phyloP scores from a whole-genome alignment of 768 basidiomycete species.

The Phylloporus rhodoxanthus region DNA sequence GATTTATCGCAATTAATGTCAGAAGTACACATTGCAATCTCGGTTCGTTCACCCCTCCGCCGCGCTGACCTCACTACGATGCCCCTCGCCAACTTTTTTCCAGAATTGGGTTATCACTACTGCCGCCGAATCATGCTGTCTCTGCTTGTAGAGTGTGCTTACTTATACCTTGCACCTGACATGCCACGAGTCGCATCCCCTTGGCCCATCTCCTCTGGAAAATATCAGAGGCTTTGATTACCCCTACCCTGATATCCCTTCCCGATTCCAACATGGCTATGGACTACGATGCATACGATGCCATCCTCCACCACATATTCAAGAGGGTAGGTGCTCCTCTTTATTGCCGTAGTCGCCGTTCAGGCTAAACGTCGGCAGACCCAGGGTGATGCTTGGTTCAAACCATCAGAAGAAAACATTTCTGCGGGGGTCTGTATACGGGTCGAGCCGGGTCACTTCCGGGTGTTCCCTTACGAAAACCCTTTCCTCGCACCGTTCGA shows the following conservation, averaged over 20 bases:
- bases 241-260: not conserved
- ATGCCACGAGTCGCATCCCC: slow-evolving; percentile 1
- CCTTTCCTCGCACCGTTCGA: slow-evolving; percentile 77
- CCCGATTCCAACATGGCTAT: slow-evolving; percentile 21
- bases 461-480: slow-evolving; percentile 85
- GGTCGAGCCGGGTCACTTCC: slow-evolving; percentile 60
- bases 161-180: slow-evolving; percentile 18
- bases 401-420: slow-evolving; percentile 76
- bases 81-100: not conserved
- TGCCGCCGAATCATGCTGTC: slow-evolving; percentile 1
- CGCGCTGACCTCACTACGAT: slow-evolving; percentile 1
- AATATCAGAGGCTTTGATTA: not conserved
- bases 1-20: slow-evolving; percentile 18
- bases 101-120: slow-evolving; percentile 6
- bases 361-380: slow-evolving; percentile 41
- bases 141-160: not conserved
- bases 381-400: slow-evolving; percentile 81
- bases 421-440: slow-evolving; percentile 75
- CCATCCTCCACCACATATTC: slow-evolving; percentile 75
- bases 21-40: slow-evolving; percentile 8
- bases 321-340: slow-evolving; percentile 45
- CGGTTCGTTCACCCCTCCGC: slow-evolving; percentile 3
- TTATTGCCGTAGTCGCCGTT: not conserved
- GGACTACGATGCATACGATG: slow-evolving; percentile 74
- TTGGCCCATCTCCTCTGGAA: not conserved